Conservation (phyloP, 352 stramenopile species). For the Globisporangium rhizosaccharum region DNA sequence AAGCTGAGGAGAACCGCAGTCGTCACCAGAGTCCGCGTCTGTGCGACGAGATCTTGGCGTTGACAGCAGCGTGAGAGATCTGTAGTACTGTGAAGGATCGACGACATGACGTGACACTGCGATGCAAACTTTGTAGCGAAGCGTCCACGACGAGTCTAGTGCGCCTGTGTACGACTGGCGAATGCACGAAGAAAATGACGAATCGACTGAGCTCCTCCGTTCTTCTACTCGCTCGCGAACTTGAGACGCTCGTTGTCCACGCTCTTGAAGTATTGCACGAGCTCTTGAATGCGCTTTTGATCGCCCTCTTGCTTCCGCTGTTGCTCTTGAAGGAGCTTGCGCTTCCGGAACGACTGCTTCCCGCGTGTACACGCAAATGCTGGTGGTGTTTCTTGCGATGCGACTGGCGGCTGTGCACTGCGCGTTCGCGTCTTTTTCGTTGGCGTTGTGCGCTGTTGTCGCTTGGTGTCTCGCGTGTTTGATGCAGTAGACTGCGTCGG, state of each 20-base stretch:
- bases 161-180: no score
- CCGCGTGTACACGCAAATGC: conserved; percentile 41
- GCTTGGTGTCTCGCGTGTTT: background rate
- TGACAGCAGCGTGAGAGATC: conserved; percentile 24
- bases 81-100: background rate
- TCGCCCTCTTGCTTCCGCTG: conserved; percentile 30
- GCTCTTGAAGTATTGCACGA: conserved; percentile 56
- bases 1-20: conserved; percentile 65
- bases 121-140: no score
- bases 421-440: no score
- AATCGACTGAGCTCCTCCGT: no score
- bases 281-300: conserved; percentile 45
- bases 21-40: conserved; percentile 68
- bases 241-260: conserved; percentile 53
- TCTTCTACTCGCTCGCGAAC: conserved; percentile 22
- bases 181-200: background rate
- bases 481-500: no score
- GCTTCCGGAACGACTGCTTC: conserved; percentile 42
- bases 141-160: no score
- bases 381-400: conserved; percentile 39
- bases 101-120: background rate
- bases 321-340: conserved; percentile 23
- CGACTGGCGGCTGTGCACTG: conserved; percentile 12
- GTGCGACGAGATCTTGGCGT: conserved; percentile 58
- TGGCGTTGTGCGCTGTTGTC: background rate